Conservation (phyloP, 1,284 basidiomycete genomes). For the Apiotrichum sp. region DNA sequence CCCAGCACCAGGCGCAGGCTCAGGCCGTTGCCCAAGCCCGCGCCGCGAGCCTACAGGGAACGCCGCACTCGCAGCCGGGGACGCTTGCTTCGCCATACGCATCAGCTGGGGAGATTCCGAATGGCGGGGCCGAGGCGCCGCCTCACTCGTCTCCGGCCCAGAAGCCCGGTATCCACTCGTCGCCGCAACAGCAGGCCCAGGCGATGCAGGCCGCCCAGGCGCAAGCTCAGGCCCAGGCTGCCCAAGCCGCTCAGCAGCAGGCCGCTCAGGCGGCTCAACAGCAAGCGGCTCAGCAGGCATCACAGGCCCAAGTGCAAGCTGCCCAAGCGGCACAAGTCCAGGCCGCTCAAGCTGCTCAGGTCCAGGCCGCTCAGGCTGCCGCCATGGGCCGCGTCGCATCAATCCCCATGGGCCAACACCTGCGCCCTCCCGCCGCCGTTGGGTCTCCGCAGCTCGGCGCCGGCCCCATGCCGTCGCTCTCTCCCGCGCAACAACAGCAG, state of each 20-base stretch:
- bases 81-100: constrained; percentile 24
- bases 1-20: constrained; percentile 11
- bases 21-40: constrained; percentile 11
- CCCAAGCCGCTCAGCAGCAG: neutral
- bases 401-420: constrained; percentile 20
- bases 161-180: constrained; percentile 8
- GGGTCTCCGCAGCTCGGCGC: constrained; percentile 19
- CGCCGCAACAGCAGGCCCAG: neutral
- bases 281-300: no score
- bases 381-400: constrained; percentile 17
- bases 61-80: constrained; percentile 25
- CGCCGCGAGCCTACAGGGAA: constrained; percentile 23
- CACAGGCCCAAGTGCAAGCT: no score
- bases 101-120: neutral
- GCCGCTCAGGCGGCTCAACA: neutral
- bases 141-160: constrained; percentile 26
- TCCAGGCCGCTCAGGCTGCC: constrained; percentile 15
- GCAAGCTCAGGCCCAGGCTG: constrained; percentile 7
- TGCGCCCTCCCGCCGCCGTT: constrained; percentile 13
- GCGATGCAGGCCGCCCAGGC: constrained; percentile 14
- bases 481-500: constrained; percentile 16
- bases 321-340: neutral
- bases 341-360: constrained; percentile 13
- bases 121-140: constrained; percentile 8
- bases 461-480: constrained; percentile 2